Conservation (phyloP, 805 yeast genomes). For the Cyberlindnera xylosilytica region DNA sequence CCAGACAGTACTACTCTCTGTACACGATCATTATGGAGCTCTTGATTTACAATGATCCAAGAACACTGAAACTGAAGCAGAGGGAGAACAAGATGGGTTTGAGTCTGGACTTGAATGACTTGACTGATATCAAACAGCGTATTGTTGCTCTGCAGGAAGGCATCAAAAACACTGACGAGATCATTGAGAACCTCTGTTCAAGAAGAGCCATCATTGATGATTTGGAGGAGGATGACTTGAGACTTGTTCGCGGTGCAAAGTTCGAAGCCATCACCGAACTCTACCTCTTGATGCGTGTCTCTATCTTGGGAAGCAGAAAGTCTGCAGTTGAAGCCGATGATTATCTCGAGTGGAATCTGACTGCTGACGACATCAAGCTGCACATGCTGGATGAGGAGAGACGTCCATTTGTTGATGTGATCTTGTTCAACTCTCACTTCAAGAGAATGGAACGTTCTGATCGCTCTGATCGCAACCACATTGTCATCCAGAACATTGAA, state of each 20-base stretch:
- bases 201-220: slow-evolving; percentile 49
- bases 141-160: slow-evolving; percentile 49
- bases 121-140: slow-evolving; percentile 44
- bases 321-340: slow-evolving; percentile 29
- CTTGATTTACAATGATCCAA: slow-evolving; percentile 72
- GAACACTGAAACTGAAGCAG: slow-evolving; percentile 52
- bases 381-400: slow-evolving; percentile 63
- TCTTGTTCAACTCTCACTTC: slow-evolving; percentile 58
- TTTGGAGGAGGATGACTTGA: slow-evolving; percentile 42
- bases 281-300: slow-evolving; percentile 42
- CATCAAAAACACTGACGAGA: slow-evolving; percentile 35
- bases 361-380: slow-evolving; percentile 67
- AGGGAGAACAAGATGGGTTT: slow-evolving; percentile 63
- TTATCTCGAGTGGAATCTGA: slow-evolving; percentile 56
- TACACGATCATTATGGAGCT: slow-evolving; percentile 62
- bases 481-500: slow-evolving; percentile 60
- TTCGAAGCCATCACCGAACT: slow-evolving; percentile 38
- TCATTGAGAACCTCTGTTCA: slow-evolving; percentile 47
- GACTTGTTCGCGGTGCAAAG: slow-evolving; percentile 37
- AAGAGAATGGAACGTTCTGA: slow-evolving; percentile 59
- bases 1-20: slow-evolving; percentile 67
- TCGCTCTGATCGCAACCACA: slow-evolving; percentile 61
- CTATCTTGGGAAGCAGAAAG: slow-evolving; percentile 33
- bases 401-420: slow-evolving; percentile 66
- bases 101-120: slow-evolving; percentile 66